Percentiles rank a stretch among this genome's conserved stretches.
These are phyloP conservation scores for Boechera retrofracta DNA, from an alignment of 345 rosid genomes.

Conservation along the genomic window DNA sequence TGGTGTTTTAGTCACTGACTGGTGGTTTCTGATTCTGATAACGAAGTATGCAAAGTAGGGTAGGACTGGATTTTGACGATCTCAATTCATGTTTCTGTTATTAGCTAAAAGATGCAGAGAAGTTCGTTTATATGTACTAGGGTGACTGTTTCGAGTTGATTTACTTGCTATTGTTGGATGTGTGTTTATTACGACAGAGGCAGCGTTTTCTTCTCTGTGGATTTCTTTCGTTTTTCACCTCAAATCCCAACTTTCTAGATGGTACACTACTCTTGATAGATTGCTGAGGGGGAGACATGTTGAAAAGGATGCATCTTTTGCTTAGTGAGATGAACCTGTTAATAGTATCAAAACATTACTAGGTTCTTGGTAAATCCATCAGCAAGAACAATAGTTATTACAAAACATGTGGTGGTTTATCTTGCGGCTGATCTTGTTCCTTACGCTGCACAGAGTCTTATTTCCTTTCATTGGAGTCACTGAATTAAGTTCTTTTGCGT, in stretches of 20 bases:
- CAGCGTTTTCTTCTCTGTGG: neutral
- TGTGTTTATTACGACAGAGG: neutral
- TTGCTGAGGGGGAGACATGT: constrained; percentile 8
- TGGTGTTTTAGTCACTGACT: neutral
- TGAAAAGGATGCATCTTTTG: constrained; percentile 17
- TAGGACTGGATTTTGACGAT: constrained; percentile 15
- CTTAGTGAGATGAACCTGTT: neutral
- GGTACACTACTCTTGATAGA: neutral
- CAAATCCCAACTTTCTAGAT: neutral
- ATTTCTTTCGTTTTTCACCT: constrained; percentile 1
- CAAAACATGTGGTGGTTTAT: neutral
- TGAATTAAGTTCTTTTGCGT: neutral
- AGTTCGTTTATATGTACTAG: neutral
- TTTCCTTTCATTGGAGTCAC: neutral
- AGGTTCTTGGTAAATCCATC: neutral
- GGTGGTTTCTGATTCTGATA: neutral
- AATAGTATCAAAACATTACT: constrained; percentile 2
- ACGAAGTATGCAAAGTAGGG: constrained; percentile 8
- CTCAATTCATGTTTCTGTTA: constrained; percentile 11
- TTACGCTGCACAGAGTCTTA: neutral
- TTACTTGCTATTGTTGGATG: neutral
- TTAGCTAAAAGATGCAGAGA: neutral
- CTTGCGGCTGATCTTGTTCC: neutral
- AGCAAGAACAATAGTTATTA: neutral
- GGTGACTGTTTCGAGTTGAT: neutral